These are phyloP conservation scores for Globisporangium cystogenes DNA, from an alignment of 352 stramenopile genomes.

Conservation along the genomic window DNA sequence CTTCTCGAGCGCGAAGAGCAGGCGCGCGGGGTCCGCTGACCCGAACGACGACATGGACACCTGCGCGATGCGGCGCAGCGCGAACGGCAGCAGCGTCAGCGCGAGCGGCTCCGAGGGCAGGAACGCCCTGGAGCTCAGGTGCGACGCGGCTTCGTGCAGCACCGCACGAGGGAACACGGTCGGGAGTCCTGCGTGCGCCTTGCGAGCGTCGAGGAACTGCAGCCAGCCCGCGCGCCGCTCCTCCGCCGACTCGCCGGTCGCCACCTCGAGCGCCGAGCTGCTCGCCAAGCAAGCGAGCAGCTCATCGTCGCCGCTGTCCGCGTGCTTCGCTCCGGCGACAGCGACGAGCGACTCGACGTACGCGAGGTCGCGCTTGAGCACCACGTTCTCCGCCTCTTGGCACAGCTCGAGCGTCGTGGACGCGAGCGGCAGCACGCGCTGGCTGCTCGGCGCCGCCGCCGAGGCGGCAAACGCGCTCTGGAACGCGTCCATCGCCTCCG, in stretches of 20 bases:
- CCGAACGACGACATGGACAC: slow-evolving; percentile 27
- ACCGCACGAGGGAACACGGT: slow-evolving; percentile 22
- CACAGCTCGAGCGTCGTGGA: slow-evolving; percentile 55
- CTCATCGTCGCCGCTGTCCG: slow-evolving; percentile 13
- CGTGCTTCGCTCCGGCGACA: not conserved
- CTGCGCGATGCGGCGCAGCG: slow-evolving; percentile 44
- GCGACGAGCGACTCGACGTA: slow-evolving; percentile 61
- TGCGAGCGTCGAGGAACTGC: slow-evolving; percentile 23
- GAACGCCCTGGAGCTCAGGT: slow-evolving; percentile 48
- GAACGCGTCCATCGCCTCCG: slow-evolving; percentile 29
- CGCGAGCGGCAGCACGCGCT: slow-evolving; percentile 29
- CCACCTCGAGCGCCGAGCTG: slow-evolving; percentile 7
- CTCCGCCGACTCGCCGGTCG: not conserved
- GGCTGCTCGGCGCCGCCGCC: slow-evolving; percentile 12
- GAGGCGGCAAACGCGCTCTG: slow-evolving; percentile 24
- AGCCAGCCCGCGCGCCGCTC: slow-evolving; percentile 19
- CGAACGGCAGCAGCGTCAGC: slow-evolving; percentile 46
- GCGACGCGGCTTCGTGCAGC: slow-evolving; percentile 32
- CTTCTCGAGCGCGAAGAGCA: slow-evolving; percentile 64
- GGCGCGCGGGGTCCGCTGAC: slow-evolving; percentile 33
- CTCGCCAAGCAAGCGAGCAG: slow-evolving; percentile 25
- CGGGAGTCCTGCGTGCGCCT: slow-evolving; percentile 4
- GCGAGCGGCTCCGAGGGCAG: slow-evolving; percentile 23
- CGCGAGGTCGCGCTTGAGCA: slow-evolving; percentile 48
- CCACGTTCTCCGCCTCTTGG: slow-evolving; percentile 42